Evolutionary conservation across 2,329 filamentous ascomycete species (phyloP).

Genomic region (Ophiostoma himal-ulmi): DNA sequence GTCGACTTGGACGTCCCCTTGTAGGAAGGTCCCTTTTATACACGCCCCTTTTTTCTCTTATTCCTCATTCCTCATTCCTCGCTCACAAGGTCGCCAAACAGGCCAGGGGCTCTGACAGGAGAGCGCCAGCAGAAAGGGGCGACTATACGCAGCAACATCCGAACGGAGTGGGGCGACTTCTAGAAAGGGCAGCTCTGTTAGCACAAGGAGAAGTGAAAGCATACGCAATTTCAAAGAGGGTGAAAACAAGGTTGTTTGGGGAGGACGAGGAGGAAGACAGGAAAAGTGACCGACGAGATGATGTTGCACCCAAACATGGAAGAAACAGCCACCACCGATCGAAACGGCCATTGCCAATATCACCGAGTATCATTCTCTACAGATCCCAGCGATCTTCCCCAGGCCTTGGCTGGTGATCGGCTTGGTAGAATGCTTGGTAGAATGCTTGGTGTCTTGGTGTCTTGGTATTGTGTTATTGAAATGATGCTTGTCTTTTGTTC

Average conservation of each 20-base stretch:
- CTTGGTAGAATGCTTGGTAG: background rate
- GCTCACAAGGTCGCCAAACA: background rate
- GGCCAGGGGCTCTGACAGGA: slow-evolving; percentile 6
- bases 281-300: background rate
- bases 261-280: no score
- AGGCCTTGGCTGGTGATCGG: slow-evolving; percentile 4
- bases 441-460: slow-evolving; percentile 5
- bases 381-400: background rate
- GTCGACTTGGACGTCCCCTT: background rate
- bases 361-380: background rate
- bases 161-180: background rate
- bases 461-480: background rate
- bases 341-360: background rate
- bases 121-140: background rate
- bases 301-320: background rate
- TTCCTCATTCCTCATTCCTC: background rate
- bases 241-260: background rate
- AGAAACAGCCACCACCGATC: background rate
- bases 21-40: background rate
- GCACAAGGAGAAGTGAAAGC: background rate
- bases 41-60: background rate
- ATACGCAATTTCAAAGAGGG: background rate
- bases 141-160: background rate
- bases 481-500: background rate
- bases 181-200: background rate